phyloP scores from a whole-genome alignment of 441 rosid species.

The Croton laevigatus region DNA sequence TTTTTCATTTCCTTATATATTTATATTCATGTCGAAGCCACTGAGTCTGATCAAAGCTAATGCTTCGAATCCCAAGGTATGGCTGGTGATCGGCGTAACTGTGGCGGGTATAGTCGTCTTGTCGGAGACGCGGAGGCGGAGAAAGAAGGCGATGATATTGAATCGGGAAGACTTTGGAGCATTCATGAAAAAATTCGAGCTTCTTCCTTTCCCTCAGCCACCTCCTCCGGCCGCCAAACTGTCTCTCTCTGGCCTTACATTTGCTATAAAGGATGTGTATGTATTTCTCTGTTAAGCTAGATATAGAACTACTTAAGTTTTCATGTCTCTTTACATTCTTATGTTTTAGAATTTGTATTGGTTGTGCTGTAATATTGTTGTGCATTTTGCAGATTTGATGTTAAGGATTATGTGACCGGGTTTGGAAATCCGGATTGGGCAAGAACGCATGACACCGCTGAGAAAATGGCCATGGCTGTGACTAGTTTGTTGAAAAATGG shows the following conservation, averaged over 20 bases:
- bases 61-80: conserved; percentile 62
- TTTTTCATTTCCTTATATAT: not conserved
- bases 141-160: conserved; percentile 32
- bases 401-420: conserved; percentile 70
- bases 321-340: not conserved
- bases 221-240: conserved; percentile 86
- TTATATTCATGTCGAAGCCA: conserved; percentile 44
- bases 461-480: conserved; percentile 67
- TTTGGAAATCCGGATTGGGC: conserved; percentile 87
- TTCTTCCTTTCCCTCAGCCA: conserved; percentile 73
- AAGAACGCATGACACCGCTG: conserved; percentile 70
- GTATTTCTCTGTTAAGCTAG: conserved; percentile 9
- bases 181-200: conserved; percentile 64
- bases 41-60: conserved; percentile 42
- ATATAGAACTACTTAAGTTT: not conserved
- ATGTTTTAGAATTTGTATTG: not conserved
- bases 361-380: not conserved
- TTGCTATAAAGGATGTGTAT: conserved; percentile 76
- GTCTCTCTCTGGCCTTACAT: conserved; percentile 69
- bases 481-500: conserved; percentile 72
- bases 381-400: conserved; percentile 62
- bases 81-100: conserved; percentile 74
- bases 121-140: conserved; percentile 57
- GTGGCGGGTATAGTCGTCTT: conserved; percentile 67
- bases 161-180: conserved; percentile 62